Base-by-base conservation (phyloP, 106 monocot genomes). In the Alisma plantagoaquatica region DNA sequence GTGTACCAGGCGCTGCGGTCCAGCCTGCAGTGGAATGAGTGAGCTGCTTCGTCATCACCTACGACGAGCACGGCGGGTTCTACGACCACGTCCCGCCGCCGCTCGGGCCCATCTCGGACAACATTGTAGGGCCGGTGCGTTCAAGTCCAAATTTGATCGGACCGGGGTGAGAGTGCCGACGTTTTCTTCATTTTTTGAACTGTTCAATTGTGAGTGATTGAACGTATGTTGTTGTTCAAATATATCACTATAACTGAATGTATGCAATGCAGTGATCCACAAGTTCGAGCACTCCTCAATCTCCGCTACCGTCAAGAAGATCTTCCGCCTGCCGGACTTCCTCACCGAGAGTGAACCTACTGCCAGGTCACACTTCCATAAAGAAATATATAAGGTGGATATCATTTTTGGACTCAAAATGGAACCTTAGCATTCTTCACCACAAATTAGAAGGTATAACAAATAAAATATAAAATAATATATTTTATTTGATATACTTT, bases 1-100 rank as follows among this genome's bases (percentile, higher is more conserved):
- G 90, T 91, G 22, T 91, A 91, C 27, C 80, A 91, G 60, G 68
- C 80, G 25, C 29, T 91, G 61, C 51, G 84, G 27, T 38, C 30
- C 6, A 66, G 90, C 11, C 90, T 80, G 8, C 84, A 84, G 69
- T 91, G 90, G 90, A 84, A 84, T 14, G 43, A 77, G n/a, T n/a
- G 67, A 80, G 47, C 27, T 54, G 80, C 24, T 16, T 84, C 43
- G 31, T 90, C 21, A 42, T 90, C 33, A 84, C 83, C 2, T 90
- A 90, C 30, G 89, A 90, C 38, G 90, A 91, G 77, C 90, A 91
- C 41, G 90, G 84, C 2, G 90, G 84, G 0, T 84, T 91, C 64
- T 91, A 67, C 22, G 90, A 91, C 31, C 90, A 91, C 33, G 90
- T 91, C 2, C 77, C 90, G 11, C 90, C 90, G 18, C 69, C 49